These are phyloP conservation scores for Tolypocladium cylindrosporum DNA, from an alignment of 2,329 filamentous ascomycete genomes.

Conservation along the genomic window DNA sequence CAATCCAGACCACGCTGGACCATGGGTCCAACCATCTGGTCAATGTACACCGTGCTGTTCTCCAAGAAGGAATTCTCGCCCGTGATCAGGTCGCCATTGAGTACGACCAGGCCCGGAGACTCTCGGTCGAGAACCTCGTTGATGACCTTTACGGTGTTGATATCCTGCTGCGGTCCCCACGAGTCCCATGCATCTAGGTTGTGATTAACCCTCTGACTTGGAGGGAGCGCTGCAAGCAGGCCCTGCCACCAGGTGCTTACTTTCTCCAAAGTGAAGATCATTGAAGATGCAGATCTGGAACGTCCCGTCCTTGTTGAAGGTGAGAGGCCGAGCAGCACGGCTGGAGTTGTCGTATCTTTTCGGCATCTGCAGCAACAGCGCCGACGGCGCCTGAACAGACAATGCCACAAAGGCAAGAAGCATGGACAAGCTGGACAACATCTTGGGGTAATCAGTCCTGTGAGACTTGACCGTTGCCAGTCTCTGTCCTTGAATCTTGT, in stretches of 20 bases:
- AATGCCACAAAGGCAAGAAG: not conserved
- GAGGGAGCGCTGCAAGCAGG: not conserved
- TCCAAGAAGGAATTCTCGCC: slow-evolving; percentile 50
- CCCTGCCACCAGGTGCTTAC: slow-evolving; percentile 22
- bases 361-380: not conserved
- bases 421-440: not conserved
- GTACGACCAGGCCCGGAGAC: slow-evolving; percentile 47
- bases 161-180: slow-evolving; percentile 42
- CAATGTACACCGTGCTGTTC: slow-evolving; percentile 47
- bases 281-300: slow-evolving; percentile 53
- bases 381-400: not conserved
- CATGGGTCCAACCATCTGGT: slow-evolving; percentile 49
- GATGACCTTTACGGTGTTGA: slow-evolving; percentile 46
- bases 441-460: not conserved
- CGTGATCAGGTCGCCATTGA: slow-evolving; percentile 64
- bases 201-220: not conserved
- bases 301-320: slow-evolving; percentile 31
- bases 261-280: slow-evolving; percentile 64
- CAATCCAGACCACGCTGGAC: slow-evolving; percentile 45
- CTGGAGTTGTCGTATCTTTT: not conserved
- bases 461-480: not conserved
- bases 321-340: slow-evolving; percentile 5
- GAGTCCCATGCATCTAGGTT: slow-evolving; percentile 29
- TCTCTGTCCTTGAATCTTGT: not conserved
- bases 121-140: slow-evolving; percentile 47